These are phyloP conservation scores for Mucor sp. DNA, from an alignment of 371 early-diverging fungal species.

Conservation along the genomic window DNA sequence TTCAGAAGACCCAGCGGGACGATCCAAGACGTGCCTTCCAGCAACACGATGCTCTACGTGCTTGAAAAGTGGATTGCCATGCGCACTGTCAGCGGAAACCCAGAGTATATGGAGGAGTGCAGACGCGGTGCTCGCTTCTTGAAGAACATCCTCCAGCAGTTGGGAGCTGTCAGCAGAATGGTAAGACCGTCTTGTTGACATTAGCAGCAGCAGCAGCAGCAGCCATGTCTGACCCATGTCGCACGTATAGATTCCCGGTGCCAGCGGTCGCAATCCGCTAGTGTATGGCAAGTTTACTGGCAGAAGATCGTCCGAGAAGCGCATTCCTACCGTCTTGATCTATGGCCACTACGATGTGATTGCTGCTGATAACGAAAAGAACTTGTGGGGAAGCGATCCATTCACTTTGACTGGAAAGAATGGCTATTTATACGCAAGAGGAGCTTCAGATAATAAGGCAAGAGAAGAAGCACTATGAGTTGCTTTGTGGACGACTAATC, in stretches of 20 bases:
- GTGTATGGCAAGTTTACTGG: constrained; percentile 77
- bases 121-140: constrained; percentile 21
- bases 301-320: constrained; percentile 11
- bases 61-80: constrained; percentile 75
- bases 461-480: neutral
- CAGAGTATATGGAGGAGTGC: constrained; percentile 40
- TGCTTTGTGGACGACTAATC: neutral
- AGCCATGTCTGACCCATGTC: too few species aligned
- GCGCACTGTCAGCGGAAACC: constrained; percentile 70
- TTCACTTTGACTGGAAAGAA: constrained; percentile 58
- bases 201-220: neutral
- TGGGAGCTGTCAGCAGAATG: constrained; percentile 74
- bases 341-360: constrained; percentile 91
- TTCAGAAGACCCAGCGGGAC: constrained; percentile 26
- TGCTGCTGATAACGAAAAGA: constrained; percentile 58
- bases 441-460: constrained; percentile 84
- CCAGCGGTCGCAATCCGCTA: constrained; percentile 71
- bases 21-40: constrained; percentile 25
- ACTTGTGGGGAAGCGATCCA: constrained; percentile 57
- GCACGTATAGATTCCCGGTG: constrained; percentile 62
- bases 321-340: constrained; percentile 63
- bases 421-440: constrained; percentile 82
- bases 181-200: constrained; percentile 12
- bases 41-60: constrained; percentile 64
- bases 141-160: constrained; percentile 69